Conservation (phyloP, 495 filamentous ascomycete species). For the Arthonia radiata region DNA sequence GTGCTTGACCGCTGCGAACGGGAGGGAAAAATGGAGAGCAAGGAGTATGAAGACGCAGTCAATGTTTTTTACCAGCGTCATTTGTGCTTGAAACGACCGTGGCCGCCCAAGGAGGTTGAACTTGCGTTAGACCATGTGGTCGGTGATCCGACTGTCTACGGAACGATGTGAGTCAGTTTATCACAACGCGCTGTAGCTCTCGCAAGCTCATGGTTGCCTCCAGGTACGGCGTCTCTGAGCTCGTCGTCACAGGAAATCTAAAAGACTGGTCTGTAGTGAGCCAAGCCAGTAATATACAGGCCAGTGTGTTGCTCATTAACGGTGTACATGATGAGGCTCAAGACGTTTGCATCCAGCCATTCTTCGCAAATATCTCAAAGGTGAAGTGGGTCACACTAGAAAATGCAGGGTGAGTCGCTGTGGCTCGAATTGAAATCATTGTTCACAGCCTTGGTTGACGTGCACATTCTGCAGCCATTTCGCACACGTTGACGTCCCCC, state of each 20-base stretch:
- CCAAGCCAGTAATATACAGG: constrained; percentile 11
- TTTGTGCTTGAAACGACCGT: constrained; percentile 16
- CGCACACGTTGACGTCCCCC: too few relatives aligned
- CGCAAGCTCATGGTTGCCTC: constrained; percentile 1
- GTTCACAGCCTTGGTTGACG: too few relatives aligned
- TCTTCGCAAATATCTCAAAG: constrained; percentile 18
- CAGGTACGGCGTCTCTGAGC: constrained; percentile 24
- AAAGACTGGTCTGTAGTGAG: constrained; percentile 1
- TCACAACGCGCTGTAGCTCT: not conserved
- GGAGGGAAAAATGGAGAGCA: constrained; percentile 14
- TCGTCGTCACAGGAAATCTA: constrained; percentile 16
- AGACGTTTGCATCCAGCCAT: constrained; percentile 19
- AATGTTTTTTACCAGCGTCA: constrained; percentile 18
- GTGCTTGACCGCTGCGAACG: constrained; percentile 15
- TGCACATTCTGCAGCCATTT: too few relatives aligned
- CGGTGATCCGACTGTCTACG: constrained; percentile 19
- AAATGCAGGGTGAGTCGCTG: too few relatives aligned
- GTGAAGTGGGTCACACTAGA: constrained; percentile 23
- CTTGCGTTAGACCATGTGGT: constrained; percentile 14
- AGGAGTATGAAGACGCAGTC: constrained; percentile 20
- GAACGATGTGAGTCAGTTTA: constrained; percentile 17
- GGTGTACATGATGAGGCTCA: constrained; percentile 24
- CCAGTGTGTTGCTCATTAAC: constrained; percentile 22
- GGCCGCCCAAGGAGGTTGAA: constrained; percentile 12
- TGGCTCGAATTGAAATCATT: too few relatives aligned